Evolutionary conservation across 2,329 filamentous ascomycete species (phyloP).

Genomic region (Paramyrothecium sp.): DNA sequence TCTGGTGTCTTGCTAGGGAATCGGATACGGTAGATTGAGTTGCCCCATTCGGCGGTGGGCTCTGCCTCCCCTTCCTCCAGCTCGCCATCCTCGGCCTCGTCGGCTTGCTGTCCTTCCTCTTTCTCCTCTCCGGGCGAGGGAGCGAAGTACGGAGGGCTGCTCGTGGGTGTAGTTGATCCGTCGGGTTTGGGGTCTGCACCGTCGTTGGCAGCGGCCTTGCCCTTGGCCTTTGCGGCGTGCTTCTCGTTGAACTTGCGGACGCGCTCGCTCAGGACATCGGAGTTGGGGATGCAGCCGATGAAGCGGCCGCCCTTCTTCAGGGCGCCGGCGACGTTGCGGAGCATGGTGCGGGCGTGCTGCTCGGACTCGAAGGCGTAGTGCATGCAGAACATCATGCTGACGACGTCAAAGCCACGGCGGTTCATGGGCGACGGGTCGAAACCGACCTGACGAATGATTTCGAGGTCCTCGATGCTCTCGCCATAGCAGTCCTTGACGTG

Average conservation of each 20-base stretch:
- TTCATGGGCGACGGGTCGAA: conserved; percentile 76
- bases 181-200: conserved; percentile 12
- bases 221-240: conserved; percentile 35
- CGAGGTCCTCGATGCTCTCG: conserved; percentile 76
- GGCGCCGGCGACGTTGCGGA: conserved; percentile 85
- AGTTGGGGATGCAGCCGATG: conserved; percentile 95
- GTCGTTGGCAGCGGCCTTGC: conserved; percentile 22
- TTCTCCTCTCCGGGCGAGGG: not conserved
- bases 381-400: conserved; percentile 99
- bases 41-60: conserved; percentile 80
- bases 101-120: conserved; percentile 9
- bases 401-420: conserved; percentile 86
- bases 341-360: conserved; percentile 85
- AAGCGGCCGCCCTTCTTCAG: conserved; percentile 94
- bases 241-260: conserved; percentile 74
- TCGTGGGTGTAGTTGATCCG: conserved; percentile 9
- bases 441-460: conserved; percentile 81
- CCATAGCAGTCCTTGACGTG: conserved; percentile 91
- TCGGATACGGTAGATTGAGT: conserved; percentile 85
- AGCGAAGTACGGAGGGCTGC: not conserved
- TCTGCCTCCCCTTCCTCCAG: conserved; percentile 62
- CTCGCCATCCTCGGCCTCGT: conserved; percentile 39
- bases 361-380: conserved; percentile 98
- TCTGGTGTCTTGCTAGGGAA: conserved; percentile 81
- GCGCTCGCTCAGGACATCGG: conserved; percentile 77